Percentiles rank a stretch among this genome's conserved stretches.
Conservation (phyloP, 495 filamentous ascomycete species). For the Venustampulla echinocandica region DNA sequence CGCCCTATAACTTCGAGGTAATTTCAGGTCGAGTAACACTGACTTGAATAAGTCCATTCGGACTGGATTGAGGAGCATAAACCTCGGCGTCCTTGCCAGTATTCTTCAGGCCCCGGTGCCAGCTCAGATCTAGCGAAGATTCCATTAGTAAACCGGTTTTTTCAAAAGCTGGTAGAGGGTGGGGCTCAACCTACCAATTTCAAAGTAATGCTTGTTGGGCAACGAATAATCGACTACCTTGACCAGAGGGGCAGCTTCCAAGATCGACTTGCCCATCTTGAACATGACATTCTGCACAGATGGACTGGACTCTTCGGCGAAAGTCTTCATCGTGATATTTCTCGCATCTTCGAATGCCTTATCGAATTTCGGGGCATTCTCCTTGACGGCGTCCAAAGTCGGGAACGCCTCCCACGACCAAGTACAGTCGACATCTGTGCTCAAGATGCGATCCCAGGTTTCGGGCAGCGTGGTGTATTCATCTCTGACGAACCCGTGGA, state of each 20-base stretch:
- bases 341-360: constrained; percentile 66
- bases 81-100: constrained; percentile 95
- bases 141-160: constrained; percentile 3
- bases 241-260: constrained; percentile 62
- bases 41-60: constrained; percentile 94
- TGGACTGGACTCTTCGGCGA: constrained; percentile 84
- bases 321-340: constrained; percentile 78
- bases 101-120: constrained; percentile 96
- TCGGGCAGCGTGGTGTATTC: constrained; percentile 87
- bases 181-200: constrained; percentile 88
- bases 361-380: constrained; percentile 60
- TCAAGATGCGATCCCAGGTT: constrained; percentile 89
- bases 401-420: constrained; percentile 78
- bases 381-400: constrained; percentile 57
- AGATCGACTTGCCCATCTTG: constrained; percentile 88
- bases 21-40: constrained; percentile 58
- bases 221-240: constrained; percentile 72
- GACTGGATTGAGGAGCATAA: constrained; percentile 83
- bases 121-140: constrained; percentile 64
- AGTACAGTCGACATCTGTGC: constrained; percentile 76
- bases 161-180: constrained; percentile 4
- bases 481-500: constrained; percentile 87
- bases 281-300: constrained; percentile 98
- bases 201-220: constrained; percentile 98
- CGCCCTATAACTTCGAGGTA: constrained; percentile 18